Base-by-base conservation (phyloP, 2,329 filamentous ascomycete genomes). In the Fusarium cyanostomum region DNA sequence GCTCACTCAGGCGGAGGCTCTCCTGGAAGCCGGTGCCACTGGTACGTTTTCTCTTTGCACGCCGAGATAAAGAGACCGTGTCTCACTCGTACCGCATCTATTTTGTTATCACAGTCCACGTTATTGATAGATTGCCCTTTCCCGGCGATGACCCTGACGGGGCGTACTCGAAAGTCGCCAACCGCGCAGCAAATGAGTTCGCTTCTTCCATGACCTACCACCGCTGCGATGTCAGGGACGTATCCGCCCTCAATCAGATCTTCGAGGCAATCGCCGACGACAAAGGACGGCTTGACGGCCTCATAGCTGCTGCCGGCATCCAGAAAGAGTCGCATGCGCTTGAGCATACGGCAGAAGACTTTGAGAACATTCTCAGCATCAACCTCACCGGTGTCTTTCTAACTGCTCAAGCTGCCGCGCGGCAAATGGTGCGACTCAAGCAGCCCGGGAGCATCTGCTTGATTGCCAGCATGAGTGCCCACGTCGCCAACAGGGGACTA, bases 351-450 rank as follows among this genome's bases (percentile, higher is more conserved):
- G 86, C 90, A 16, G 83, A 89, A 71, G 90, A 92, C 73, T 87
- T 88, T 73, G 87, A 92, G 74, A 85, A 88, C 75, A 92, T 96
- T 81, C 83, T 96, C 75, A 86, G 90, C 69, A 89, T 94, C 71
- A 95, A 97, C 77, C 83, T 96, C 69, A 95, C 88, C 8, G 94
- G 94, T 10, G 88, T 85, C 24, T 91, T 92, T 78, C 87, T 94
- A 84, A 96, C 92, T 61, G 92, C 93, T 28, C 92, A 94, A 80
- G 92, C 92, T 15, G 91, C 92, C 10, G 94, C 93, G 26, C 84
- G 88, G 49, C 90, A 95, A 73, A 88, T 91, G 84, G 79, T 88
- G n/a, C 82, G 82, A 49, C 80, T 85, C 33, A 82, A 85, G 52
- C 81, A 77, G 16, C 78, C 79, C 5, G 87, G 88, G 1, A 89